Conservation (phyloP, 2,329 filamentous ascomycete species). For the Arthrobotrys musiformis region DNA sequence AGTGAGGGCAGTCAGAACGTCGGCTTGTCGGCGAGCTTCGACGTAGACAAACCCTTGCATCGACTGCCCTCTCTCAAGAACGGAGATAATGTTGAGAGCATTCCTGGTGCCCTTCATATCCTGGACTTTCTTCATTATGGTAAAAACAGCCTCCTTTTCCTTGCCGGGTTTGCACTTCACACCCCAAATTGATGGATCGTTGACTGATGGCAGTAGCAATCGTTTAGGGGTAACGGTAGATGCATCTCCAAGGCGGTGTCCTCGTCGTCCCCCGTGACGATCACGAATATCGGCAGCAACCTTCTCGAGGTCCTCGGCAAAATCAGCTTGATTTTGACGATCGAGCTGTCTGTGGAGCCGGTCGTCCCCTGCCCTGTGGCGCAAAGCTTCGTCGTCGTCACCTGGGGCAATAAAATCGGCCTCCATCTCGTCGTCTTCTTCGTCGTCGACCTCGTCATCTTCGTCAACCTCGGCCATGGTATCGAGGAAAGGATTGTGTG, state of each 20-base stretch:
- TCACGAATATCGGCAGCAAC: conserved; percentile 87
- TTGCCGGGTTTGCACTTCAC: conserved; percentile 94
- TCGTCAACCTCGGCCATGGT: conserved; percentile 98
- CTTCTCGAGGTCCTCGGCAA: conserved; percentile 91
- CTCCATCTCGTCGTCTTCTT: conserved; percentile 87
- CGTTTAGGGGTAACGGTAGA: conserved; percentile 83
- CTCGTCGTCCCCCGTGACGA: conserved; percentile 83
- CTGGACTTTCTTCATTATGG: conserved; percentile 87
- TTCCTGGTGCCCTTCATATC: conserved; percentile 81
- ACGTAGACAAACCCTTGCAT: conserved; percentile 98
- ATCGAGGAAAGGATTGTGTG: conserved; percentile 84
- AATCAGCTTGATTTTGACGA: conserved; percentile 85
- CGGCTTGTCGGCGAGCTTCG: conserved; percentile 85
- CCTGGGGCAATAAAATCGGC: conserved; percentile 72
- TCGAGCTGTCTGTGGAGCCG: conserved; percentile 93
- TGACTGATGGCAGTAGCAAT: conserved; percentile 87
- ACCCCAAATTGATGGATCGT: conserved; percentile 96
- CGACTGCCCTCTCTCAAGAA: conserved; percentile 86
- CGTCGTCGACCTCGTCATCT: conserved; percentile 85
- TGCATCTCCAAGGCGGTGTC: conserved; percentile 73
- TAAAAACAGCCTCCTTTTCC: conserved; percentile 88
- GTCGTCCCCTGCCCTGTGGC: conserved; percentile 80
- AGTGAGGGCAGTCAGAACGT: conserved; percentile 84
- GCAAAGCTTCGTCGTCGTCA: conserved; percentile 78
- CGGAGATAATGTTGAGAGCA: conserved; percentile 84